A percentile compares a stretch with the other conserved stretches of the same genome.
phyloP scores from a whole-genome alignment of 768 basidiomycete genomes.

The Tricholomella constricta region DNA sequence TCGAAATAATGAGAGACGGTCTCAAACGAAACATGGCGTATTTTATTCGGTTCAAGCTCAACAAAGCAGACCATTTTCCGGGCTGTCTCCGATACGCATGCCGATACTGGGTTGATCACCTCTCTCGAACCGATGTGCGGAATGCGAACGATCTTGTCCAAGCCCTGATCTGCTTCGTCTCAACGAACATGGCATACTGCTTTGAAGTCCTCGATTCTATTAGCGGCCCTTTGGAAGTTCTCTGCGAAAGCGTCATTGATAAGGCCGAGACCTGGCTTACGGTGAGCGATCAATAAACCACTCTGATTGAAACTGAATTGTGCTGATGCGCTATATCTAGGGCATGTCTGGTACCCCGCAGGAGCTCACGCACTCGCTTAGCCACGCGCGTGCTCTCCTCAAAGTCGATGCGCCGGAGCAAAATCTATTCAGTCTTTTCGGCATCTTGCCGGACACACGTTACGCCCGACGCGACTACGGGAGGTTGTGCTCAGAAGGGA shows the following conservation, averaged over 20 bases:
- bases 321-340: background rate
- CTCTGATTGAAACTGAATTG: background rate
- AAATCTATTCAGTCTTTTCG: slow-evolving; percentile 14
- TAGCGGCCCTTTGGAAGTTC: slow-evolving; percentile 10
- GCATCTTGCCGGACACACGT: slow-evolving; percentile 9
- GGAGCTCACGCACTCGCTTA: background rate
- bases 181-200: slow-evolving; percentile 14
- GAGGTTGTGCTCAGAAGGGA: slow-evolving; percentile 16
- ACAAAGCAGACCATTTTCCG: slow-evolving; percentile 13
- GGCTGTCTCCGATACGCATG: slow-evolving; percentile 16
- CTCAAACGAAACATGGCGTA: slow-evolving; percentile 18
- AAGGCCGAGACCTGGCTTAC: slow-evolving; percentile 13
- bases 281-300: background rate
- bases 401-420: slow-evolving; percentile 3
- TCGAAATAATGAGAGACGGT: slow-evolving; percentile 16
- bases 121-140: slow-evolving; percentile 5
- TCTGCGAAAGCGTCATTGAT: slow-evolving; percentile 1
- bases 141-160: slow-evolving; percentile 8
- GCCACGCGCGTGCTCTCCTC: background rate
- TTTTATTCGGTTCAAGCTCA: slow-evolving; percentile 16
- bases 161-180: slow-evolving; percentile 3
- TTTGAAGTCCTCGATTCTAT: slow-evolving; percentile 16
- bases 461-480: slow-evolving; percentile 14
- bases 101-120: slow-evolving; percentile 18
- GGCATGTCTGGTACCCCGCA: background rate